A percentile compares a stretch with the other conserved stretches of the same genome.
phyloP scores from a whole-genome alignment of 1,284 basidiomycete genomes.

The Macrocystidia cucumis region DNA sequence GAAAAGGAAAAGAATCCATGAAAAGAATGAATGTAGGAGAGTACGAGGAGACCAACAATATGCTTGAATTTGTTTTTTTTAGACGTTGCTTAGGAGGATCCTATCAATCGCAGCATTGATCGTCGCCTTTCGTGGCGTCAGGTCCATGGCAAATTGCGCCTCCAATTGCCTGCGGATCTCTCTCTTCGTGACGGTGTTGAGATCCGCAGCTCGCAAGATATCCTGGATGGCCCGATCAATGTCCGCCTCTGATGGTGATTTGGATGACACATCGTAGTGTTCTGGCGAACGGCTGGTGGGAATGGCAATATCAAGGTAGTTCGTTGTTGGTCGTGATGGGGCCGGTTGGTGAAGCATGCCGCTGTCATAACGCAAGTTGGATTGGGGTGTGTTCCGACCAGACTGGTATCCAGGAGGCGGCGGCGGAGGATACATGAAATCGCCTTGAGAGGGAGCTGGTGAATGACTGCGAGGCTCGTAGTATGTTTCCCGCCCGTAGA shows the following conservation, averaged over 20 bases:
- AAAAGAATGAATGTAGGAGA: no score
- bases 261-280: constrained; percentile 33
- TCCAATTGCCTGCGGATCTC: constrained; percentile 80
- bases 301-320: constrained; percentile 67
- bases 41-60: no score
- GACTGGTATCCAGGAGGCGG: constrained; percentile 68
- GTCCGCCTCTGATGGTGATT: constrained; percentile 56
- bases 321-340: constrained; percentile 62
- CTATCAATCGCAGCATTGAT: constrained; percentile 72
- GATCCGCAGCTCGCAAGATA: constrained; percentile 69
- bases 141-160: constrained; percentile 67
- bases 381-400: constrained; percentile 68
- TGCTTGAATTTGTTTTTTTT: no score
- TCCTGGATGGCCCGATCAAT: constrained; percentile 68
- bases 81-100: constrained; percentile 33
- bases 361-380: constrained; percentile 27
- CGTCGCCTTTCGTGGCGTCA: constrained; percentile 54
- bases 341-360: constrained; percentile 44
- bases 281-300: constrained; percentile 46
- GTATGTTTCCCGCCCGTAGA: constrained; percentile 78
- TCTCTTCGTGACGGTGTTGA: constrained; percentile 87
- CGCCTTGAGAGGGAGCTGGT: constrained; percentile 58
- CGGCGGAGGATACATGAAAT: no score
- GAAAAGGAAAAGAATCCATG: constrained; percentile 7
- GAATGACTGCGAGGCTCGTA: constrained; percentile 70